Percentiles rank a stretch among this genome's conserved stretches.
These are phyloP conservation scores for Skeletonema tropicum DNA, from an alignment of 108 stramenopile species.

Conservation along the genomic window DNA sequence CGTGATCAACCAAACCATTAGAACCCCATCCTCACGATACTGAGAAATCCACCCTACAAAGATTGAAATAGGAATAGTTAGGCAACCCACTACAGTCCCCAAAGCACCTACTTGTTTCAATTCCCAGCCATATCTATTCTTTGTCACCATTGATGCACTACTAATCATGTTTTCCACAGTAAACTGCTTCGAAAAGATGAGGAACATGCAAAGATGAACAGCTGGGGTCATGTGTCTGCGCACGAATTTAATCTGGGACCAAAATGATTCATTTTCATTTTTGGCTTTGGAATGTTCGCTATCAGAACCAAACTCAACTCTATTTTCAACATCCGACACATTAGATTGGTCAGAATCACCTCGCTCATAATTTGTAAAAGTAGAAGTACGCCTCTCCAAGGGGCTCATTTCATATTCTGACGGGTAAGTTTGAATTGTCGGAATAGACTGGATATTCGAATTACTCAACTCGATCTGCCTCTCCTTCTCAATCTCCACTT, in stretches of 20 bases:
- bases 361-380: background rate
- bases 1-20: constrained; percentile 59
- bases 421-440: background rate
- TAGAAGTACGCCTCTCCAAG: background rate
- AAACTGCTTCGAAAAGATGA: constrained; percentile 87
- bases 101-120: constrained; percentile 79
- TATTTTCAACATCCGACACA: background rate
- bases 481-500: constrained; percentile 58
- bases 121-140: constrained; percentile 84
- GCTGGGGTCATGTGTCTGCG: constrained; percentile 51
- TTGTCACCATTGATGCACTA: constrained; percentile 76
- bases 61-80: constrained; percentile 82
- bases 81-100: constrained; percentile 74
- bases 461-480: background rate
- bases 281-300: background rate
- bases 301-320: background rate
- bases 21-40: constrained; percentile 56
- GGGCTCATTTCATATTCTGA: constrained; percentile 21
- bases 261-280: background rate
- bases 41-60: constrained; percentile 69
- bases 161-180: constrained; percentile 80
- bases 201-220: constrained; percentile 64
- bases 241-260: constrained; percentile 32
- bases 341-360: background rate
- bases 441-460: background rate